A percentile compares a stretch with the other conserved stretches of the same genome.
Conservation (phyloP, 192 early-diverging fungal genomes). For the Backusella tarrabulga region DNA sequence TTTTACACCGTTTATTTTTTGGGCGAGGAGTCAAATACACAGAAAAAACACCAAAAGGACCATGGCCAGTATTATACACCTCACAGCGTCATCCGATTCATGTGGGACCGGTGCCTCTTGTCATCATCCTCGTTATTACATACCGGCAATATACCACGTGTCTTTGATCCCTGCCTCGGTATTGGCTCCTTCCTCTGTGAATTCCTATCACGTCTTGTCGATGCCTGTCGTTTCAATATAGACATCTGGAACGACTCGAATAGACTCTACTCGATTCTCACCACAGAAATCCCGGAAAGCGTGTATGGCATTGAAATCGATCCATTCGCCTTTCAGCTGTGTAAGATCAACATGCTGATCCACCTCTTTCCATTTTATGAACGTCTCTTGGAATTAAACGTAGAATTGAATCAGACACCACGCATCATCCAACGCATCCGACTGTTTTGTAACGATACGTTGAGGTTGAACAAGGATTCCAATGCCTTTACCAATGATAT, state of each 20-base stretch:
- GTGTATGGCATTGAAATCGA: conserved; percentile 61
- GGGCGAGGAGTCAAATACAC: conserved; percentile 32
- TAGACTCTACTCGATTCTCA: conserved; percentile 29
- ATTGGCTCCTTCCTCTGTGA: conserved; percentile 53
- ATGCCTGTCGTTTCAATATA: conserved; percentile 22
- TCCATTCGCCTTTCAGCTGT: conserved; percentile 49
- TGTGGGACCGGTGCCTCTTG: conserved; percentile 47
- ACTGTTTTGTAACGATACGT: conserved; percentile 55
- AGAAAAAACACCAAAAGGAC: conserved; percentile 57
- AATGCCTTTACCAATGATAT: not conserved
- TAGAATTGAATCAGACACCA: not conserved
- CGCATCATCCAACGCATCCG: conserved; percentile 37
- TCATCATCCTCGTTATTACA: not conserved
- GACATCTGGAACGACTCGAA: conserved; percentile 41
- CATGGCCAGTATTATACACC: conserved; percentile 64
- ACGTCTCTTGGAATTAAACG: conserved; percentile 20
- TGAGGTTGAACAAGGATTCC: conserved; percentile 33
- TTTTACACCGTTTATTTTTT: conserved; percentile 55
- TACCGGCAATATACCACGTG: conserved; percentile 14
- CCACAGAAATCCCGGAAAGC: conserved; percentile 36
- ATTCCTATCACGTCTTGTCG: conserved; percentile 41
- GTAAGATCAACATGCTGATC: conserved; percentile 47
- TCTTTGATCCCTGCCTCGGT: conserved; percentile 59
- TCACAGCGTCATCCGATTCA: conserved; percentile 48
- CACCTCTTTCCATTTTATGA: conserved; percentile 49